Conservation (phyloP, 495 filamentous ascomycete genomes). For the Thermothielavioides terrestris region DNA sequence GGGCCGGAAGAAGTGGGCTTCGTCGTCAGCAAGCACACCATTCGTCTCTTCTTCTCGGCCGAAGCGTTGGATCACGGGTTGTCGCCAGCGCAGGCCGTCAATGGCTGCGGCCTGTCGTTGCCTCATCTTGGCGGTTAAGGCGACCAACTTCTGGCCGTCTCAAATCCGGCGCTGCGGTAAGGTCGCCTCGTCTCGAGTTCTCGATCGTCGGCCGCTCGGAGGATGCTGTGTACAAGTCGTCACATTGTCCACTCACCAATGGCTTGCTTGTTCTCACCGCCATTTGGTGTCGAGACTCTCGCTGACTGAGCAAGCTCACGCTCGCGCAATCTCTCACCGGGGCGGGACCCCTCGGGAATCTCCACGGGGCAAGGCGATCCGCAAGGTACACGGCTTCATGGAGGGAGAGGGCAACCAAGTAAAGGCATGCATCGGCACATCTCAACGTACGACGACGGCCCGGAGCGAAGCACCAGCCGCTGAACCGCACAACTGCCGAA, state of each 20-base stretch:
- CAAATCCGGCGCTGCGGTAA: not conserved
- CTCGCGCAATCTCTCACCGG: not conserved
- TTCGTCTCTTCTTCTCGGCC: not conserved
- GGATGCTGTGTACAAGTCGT: conserved; percentile 2
- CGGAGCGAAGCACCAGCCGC: too few relatives aligned
- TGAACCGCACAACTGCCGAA: too few relatives aligned
- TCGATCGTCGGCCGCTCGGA: not conserved
- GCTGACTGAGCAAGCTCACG: not conserved
- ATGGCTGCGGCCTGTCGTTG: too few relatives aligned
- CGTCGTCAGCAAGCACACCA: too few relatives aligned
- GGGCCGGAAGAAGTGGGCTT: too few relatives aligned
- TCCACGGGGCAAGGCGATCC: too few relatives aligned
- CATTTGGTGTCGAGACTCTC: not conserved
- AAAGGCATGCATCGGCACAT: too few relatives aligned
- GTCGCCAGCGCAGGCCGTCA: not conserved
- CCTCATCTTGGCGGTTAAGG: conserved; percentile 4
- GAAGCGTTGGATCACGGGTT: not conserved
- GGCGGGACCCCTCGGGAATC: too few relatives aligned
- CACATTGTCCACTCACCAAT: not conserved
- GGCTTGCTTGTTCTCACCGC: not conserved
- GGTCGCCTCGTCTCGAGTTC: not conserved
- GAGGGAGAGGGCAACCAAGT: too few relatives aligned
- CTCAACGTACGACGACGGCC: too few relatives aligned
- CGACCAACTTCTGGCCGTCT: not conserved
- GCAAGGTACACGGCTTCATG: too few relatives aligned